Base-by-base conservation (phyloP, 2,329 filamentous ascomycete genomes). In the Lecanicillium sp. region DNA sequence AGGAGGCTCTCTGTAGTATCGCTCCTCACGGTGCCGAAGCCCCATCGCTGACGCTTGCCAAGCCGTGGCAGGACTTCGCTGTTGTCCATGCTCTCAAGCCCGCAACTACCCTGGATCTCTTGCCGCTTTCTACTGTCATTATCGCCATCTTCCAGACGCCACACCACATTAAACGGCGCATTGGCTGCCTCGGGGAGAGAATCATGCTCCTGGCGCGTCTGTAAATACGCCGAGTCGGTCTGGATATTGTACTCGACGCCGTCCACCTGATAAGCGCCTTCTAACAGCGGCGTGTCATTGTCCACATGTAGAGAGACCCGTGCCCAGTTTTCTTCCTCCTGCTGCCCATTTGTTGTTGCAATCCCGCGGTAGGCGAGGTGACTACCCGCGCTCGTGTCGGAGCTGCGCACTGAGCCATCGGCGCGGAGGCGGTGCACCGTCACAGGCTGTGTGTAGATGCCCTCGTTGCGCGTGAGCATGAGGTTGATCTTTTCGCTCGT, bases 181-280 rank as follows among this genome's bases (percentile, higher is more conserved):
- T 27, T 19, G 15, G 15, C 32, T 2, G 17, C 35, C 7, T 20
- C 24, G 3, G 14, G 12, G 3, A 20, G 5, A 5, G 39, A 24
- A n/a, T 52, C 51, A 6, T 35, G 17, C 5, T 26, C 32, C 15
- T 7, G 14, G 5, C 48, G 21, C 3, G 45, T 45, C 29, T 26
- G 21, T 20, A 33, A 33, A 17, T 55, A 54, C 2, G 40, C 39
- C 1, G 44, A 24, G 19, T 55, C 53, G 2, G 48, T 42, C 30
- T 52, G 39, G 10, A 55, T 40, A 29, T 55, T 50, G 41, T 55
- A 50, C 19, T 53, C 48, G 36, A 41, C 35, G 40, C 50, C 53
- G 26, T 52, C 33, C 2, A 52, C 12, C 24, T 36, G 49, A 20
- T 54, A 55, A 4, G 53, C 53, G 2, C 53, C 53, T 21, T 54